Conservation (phyloP, 2,329 filamentous ascomycete genomes). For the Plenodomus lindquistii region DNA sequence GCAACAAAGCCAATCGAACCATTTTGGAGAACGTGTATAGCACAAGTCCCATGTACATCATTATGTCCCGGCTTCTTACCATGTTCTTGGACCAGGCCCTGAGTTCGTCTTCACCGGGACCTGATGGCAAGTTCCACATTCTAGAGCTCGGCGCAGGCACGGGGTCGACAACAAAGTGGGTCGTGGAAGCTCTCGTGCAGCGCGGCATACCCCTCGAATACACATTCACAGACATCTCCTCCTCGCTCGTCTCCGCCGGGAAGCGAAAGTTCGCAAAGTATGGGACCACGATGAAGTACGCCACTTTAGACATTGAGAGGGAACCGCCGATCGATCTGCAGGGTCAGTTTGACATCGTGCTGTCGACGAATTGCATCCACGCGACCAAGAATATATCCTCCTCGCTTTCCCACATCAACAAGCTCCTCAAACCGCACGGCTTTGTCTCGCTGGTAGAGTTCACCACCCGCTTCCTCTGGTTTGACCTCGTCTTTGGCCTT, state of each 20-base stretch:
- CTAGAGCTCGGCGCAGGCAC: conserved; percentile 48
- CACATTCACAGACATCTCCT: conserved; percentile 47
- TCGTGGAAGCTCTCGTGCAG: conserved; percentile 31
- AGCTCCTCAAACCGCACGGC: conserved; percentile 12
- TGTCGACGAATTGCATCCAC: conserved; percentile 28
- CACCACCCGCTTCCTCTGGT: conserved; percentile 17
- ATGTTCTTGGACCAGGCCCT: too few species aligned
- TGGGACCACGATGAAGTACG: conserved; percentile 39
- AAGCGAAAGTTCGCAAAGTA: conserved; percentile 18
- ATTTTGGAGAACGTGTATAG: too few species aligned
- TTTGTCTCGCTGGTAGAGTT: conserved; percentile 20
- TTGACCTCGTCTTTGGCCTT: conserved; percentile 23
- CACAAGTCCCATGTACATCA: too few species aligned
- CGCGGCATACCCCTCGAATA: conserved; percentile 42
- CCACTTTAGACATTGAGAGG: conserved; percentile 31
- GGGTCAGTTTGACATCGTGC: conserved; percentile 11
- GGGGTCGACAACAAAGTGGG: conserved; percentile 41
- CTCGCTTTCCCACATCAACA: conserved; percentile 7
- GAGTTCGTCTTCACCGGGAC: not conserved
- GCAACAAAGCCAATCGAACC: too few species aligned
- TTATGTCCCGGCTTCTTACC: too few species aligned
- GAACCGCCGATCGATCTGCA: conserved; percentile 2
- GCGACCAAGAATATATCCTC: conserved; percentile 16
- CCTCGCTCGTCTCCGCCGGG: conserved; percentile 39
- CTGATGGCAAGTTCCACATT: conserved; percentile 24